A percentile compares a stretch with the other conserved stretches of the same genome.
phyloP scores from a whole-genome alignment of 2,329 filamentous ascomycete species.

The Davidsoniella neocaledoniae region DNA sequence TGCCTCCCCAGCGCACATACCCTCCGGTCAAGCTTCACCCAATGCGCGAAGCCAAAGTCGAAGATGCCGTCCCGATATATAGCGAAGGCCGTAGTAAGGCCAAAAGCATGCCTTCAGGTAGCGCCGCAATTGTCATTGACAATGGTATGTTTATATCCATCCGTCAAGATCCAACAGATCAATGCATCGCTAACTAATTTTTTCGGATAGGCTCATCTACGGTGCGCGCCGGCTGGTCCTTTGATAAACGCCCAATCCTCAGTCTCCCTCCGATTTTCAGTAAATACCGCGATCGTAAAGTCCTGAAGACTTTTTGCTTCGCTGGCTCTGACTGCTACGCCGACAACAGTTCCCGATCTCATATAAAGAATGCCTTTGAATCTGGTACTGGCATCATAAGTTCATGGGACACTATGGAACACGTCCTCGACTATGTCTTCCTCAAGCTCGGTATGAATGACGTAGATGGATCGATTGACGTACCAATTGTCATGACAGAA shows the following conservation, averaged over 20 bases:
- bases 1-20: constrained; percentile 28
- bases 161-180: not conserved
- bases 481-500: constrained; percentile 90
- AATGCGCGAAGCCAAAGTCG: constrained; percentile 46
- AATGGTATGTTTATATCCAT: constrained; percentile 48
- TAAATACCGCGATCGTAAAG: constrained; percentile 86
- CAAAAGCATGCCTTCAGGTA: constrained; percentile 32
- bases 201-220: constrained; percentile 54
- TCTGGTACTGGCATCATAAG: constrained; percentile 77
- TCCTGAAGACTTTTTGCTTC: constrained; percentile 82
- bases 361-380: constrained; percentile 84
- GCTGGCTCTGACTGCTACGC: constrained; percentile 86
- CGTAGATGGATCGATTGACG: constrained; percentile 55
- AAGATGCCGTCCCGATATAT: constrained; percentile 35
- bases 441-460: constrained; percentile 80
- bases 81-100: constrained; percentile 57
- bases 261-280: constrained; percentile 79
- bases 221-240: constrained; percentile 90
- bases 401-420: constrained; percentile 97
- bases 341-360: constrained; percentile 80
- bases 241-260: constrained; percentile 67
- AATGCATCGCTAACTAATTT: constrained; percentile 13
- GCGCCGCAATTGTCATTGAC: constrained; percentile 85
- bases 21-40: constrained; percentile 40
- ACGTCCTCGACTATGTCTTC: constrained; percentile 84